These are phyloP conservation scores for Amaranthus cruentus DNA, from an alignment of 148 eudicot genomes.

Conservation along the genomic window DNA sequence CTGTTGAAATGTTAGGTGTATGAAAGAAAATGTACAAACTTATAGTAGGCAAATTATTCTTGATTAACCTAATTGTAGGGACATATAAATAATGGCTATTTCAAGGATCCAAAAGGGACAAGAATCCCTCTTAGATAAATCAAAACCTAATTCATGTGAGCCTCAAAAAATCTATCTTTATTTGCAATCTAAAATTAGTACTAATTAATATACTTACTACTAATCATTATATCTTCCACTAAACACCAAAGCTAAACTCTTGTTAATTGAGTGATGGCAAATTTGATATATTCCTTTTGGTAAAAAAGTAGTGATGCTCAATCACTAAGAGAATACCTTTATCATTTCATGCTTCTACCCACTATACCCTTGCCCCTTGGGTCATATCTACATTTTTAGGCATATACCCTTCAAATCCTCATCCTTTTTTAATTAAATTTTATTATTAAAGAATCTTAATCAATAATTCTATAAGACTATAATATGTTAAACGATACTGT, in stretches of 20 bases:
- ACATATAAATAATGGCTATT: constrained; percentile 14
- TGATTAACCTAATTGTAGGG: constrained; percentile 16
- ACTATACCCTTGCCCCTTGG: neutral
- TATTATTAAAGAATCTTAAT: too few species aligned
- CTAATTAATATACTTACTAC: constrained; percentile 15
- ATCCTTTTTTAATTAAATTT: neutral
- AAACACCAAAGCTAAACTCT: constrained; percentile 17
- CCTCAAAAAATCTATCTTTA: neutral
- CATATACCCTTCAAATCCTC: neutral
- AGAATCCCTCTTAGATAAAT: constrained; percentile 10
- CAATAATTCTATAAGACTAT: too few species aligned
- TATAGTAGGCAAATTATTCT: neutral
- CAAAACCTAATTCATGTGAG: constrained; percentile 2
- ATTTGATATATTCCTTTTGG: constrained; percentile 24
- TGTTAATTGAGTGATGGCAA: constrained; percentile 16
- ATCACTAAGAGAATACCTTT: constrained; percentile 15
- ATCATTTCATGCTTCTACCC: neutral
- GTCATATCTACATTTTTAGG: neutral
- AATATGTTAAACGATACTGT: too few species aligned
- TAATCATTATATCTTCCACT: constrained; percentile 25
- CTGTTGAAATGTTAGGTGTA: constrained; percentile 5
- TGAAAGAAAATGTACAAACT: neutral
- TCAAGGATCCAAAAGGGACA: constrained; percentile 11
- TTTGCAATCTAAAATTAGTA: neutral
- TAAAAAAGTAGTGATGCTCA: constrained; percentile 23